Evolutionary conservation across 2,329 filamentous ascomycete species (phyloP).

Genomic region (Curvularia sp.): DNA sequence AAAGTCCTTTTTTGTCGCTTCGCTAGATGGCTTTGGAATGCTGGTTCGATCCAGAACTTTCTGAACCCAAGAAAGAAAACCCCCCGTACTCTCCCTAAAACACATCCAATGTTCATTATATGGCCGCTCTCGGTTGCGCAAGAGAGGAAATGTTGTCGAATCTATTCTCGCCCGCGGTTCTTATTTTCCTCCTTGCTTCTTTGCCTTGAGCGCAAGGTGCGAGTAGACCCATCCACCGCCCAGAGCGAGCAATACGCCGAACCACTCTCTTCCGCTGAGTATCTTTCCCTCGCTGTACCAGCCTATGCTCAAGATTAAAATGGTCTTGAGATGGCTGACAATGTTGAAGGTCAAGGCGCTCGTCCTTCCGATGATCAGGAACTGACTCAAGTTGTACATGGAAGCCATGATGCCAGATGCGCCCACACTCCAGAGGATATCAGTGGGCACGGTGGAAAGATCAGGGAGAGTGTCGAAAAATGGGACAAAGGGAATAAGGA

Average conservation of each 20-base stretch:
- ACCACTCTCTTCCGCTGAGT: conserved; percentile 50
- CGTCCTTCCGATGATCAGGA: conserved; percentile 52
- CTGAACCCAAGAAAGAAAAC: neutral
- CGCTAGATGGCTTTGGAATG: neutral
- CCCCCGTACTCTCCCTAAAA: neutral
- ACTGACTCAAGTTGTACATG: conserved; percentile 53
- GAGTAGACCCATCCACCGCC: conserved; percentile 57
- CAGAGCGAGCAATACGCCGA: conserved; percentile 56
- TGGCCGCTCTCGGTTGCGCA: neutral
- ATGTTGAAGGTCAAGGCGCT: conserved; percentile 53
- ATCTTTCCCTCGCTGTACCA: conserved; percentile 57
- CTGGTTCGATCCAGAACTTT: neutral
- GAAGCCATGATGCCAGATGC: conserved; percentile 55
- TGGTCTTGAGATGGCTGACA: conserved; percentile 55
- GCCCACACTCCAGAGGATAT: conserved; percentile 52
- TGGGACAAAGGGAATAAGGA: conserved; percentile 54
- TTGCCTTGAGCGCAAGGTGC: conserved; percentile 50
- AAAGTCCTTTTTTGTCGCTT: neutral
- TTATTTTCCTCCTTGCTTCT: conserved; percentile 43
- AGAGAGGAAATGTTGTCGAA: neutral
- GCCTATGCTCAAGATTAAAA: conserved; percentile 56
- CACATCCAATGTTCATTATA: conserved; percentile 7
- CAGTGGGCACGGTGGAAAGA: conserved; percentile 47
- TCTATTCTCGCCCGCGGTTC: conserved; percentile 2
- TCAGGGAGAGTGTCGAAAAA: conserved; percentile 55